phyloP scores from a whole-genome alignment of 2,329 filamentous ascomycete species.

The Fusarium sp. region DNA sequence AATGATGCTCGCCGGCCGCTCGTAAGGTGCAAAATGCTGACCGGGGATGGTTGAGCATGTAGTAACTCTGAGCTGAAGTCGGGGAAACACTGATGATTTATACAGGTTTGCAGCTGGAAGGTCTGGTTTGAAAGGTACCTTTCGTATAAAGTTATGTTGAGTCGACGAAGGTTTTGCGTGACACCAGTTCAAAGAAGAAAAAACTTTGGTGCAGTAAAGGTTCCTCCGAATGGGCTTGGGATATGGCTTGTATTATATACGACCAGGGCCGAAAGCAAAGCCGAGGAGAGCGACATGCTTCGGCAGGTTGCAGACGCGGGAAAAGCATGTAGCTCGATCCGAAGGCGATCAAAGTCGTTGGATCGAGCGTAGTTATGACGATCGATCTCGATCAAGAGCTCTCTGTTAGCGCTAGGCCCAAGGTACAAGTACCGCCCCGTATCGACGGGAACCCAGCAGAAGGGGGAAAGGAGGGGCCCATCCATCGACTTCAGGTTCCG shows the following conservation, averaged over 20 bases:
- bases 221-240: not conserved
- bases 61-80: not conserved
- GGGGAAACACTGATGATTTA: not conserved
- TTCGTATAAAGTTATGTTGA: not conserved
- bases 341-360: slow-evolving; percentile 38
- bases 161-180: not conserved
- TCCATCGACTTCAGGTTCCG: slow-evolving; percentile 6
- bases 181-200: not conserved
- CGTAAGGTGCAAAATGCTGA: not conserved
- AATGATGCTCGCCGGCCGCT: not conserved
- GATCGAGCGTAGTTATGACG: slow-evolving; percentile 45
- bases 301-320: slow-evolving; percentile 11
- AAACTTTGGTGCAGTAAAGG: not conserved
- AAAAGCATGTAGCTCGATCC: slow-evolving; percentile 39
- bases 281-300: slow-evolving; percentile 22
- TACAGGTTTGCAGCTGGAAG: not conserved
- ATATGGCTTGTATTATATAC: slow-evolving; percentile 33
- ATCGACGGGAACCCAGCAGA: slow-evolving; percentile 22
- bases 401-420: slow-evolving; percentile 38
- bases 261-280: slow-evolving; percentile 23
- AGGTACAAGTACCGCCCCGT: slow-evolving; percentile 39
- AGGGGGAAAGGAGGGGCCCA: not conserved
- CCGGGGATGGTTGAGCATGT: not conserved
- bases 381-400: slow-evolving; percentile 48
- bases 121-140: not conserved